phyloP scores from a whole-genome alignment of 2,329 filamentous ascomycete genomes.

The Colletotrichum horii region DNA sequence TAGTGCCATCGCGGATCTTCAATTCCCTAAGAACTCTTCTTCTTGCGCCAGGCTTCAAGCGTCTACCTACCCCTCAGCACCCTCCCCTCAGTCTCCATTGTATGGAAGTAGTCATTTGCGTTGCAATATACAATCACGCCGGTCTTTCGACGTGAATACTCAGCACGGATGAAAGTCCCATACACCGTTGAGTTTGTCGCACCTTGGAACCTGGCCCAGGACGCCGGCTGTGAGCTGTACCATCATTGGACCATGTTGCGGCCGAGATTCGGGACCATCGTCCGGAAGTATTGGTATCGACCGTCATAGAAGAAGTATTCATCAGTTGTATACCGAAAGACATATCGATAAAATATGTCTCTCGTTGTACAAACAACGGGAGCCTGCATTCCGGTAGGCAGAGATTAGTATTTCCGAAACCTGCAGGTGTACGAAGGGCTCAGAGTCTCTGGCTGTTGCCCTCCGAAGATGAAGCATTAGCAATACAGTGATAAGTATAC shows the following conservation, averaged over 20 bases:
- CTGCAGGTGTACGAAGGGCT: neutral
- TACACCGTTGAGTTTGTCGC: no score
- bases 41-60: neutral
- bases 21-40: neutral
- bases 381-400: neutral
- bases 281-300: neutral
- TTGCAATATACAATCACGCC: neutral
- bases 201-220: neutral
- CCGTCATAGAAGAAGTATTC: neutral
- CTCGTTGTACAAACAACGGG: neutral
- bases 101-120: neutral
- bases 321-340: accelerated
- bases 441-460: no score
- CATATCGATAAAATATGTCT: neutral
- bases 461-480: no score
- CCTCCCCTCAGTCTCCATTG: neutral
- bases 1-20: neutral
- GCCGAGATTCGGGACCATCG: neutral
- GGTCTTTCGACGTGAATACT: neutral
- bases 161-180: neutral
- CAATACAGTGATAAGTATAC: no score
- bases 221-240: neutral
- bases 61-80: neutral
- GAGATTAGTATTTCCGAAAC: no score
- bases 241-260: neutral